Evolutionary conservation across 495 filamentous ascomycete species (phyloP), one percentile per base, ranked within the genome.

Genomic region (Aspergillus bertholletiae): DNA sequence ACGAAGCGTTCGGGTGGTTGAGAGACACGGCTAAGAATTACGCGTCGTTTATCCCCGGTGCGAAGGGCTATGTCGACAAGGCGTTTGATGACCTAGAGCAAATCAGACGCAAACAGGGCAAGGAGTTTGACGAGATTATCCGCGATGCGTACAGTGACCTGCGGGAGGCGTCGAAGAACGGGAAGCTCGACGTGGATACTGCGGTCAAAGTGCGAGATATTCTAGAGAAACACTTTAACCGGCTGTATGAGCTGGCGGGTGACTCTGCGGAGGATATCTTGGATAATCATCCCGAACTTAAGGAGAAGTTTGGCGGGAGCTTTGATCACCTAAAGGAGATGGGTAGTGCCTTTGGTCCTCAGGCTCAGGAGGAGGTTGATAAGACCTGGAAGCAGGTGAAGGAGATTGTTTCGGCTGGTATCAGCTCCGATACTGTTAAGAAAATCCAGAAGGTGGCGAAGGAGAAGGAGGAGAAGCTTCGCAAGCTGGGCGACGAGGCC

Each of bases 321-420:
- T 67, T 82, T 32, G 74, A 84, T 30, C 75, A 84, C 64, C 64
- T 88, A 40, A 87, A 85, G 73, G 62, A 83, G 57, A 75, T 86
- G 71, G 83, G 80, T 26, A 77, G 86, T 26, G 62, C 79, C 21
- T 83, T 84, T 61, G 86, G 86, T 0, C 85, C 85, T 0, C 81
- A 88, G 58, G 85, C 84, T 0, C 84, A 85, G 73, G 84, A 87
- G 73, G 74, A 86, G 66, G 75, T 84, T 6, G 81, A 88, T 45
- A 71, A 84, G 70, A 86, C 84, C 8, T 88, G 82, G 77, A 57
- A 78, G 15, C 74, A 88, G 58, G 72, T 87, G 45, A 67, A 66
- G 50, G 74, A 81, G 22, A 77, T 87, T 51, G 46, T 85, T 23
- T 71, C 78, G 49, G 67, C 68, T 6, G 84, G 84, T 7, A 58